Percentiles rank a stretch among this genome's conserved stretches.
phyloP scores from a whole-genome alignment of 2,329 filamentous ascomycete species.

The Apiospora koreana region DNA sequence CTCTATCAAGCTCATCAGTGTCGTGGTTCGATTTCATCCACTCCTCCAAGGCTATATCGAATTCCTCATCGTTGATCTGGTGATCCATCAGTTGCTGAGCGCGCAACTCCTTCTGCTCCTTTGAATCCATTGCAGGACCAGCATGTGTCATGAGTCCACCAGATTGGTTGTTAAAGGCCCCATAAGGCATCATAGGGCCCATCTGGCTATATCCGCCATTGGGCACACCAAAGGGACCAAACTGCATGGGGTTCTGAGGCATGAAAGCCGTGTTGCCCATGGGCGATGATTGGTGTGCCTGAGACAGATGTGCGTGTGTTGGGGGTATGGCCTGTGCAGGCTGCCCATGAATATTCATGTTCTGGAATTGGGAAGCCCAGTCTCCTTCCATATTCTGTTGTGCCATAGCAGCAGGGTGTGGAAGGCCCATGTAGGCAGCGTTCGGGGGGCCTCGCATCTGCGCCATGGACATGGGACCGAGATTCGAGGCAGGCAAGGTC shows the following conservation, averaged over 20 bases:
- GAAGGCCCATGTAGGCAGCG: constrained; percentile 18
- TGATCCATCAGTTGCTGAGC: constrained; percentile 12
- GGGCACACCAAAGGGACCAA: neutral
- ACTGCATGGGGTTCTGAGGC: neutral
- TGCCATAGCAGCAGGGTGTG: constrained; percentile 14
- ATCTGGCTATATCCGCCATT: neutral
- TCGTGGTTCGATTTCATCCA: constrained; percentile 8
- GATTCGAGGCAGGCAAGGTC: neutral
- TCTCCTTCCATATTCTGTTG: constrained; percentile 18
- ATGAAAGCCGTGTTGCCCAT: neutral
- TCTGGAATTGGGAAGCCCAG: constrained; percentile 48
- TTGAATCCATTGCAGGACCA: neutral
- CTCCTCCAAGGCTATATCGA: constrained; percentile 18
- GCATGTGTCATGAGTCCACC: neutral
- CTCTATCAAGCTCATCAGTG: neutral
- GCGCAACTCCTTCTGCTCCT: constrained; percentile 9
- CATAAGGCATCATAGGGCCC: neutral
- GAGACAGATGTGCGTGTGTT: neutral
- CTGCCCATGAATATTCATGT: constrained; percentile 34
- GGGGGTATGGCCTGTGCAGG: neutral
- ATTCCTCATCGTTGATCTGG: constrained; percentile 10
- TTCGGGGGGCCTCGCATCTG: neutral
- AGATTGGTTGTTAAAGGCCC: neutral
- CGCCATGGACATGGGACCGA: constrained; percentile 4
- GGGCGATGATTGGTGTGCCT: neutral